Conservation (phyloP, 345 rosid genomes). For the Aquilaria malaccensis region DNA sequence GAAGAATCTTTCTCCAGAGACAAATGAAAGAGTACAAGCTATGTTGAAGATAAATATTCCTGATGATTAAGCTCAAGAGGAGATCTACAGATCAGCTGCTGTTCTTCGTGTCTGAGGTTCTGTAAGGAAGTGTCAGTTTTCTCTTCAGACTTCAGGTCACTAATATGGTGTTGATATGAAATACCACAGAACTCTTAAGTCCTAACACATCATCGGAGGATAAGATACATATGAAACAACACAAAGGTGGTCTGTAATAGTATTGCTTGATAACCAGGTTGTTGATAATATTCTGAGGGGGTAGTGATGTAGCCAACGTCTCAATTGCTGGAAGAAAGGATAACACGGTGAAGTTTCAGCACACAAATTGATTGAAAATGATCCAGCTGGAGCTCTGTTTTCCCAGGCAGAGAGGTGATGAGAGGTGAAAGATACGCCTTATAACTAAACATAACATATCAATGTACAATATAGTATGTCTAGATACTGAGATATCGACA, state of each 20-base stretch:
- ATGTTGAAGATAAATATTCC: conserved; percentile 34
- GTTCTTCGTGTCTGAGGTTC: background rate
- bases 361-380: background rate
- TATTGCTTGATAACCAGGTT: background rate
- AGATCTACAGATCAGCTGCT: background rate
- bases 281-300: conserved; percentile 3
- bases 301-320: background rate
- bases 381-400: conserved; percentile 1
- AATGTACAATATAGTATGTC: background rate
- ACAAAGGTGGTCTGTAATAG: background rate
- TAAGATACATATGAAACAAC: background rate
- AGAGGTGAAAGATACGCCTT: conserved; percentile 10
- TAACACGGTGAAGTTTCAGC: background rate
- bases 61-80: conserved; percentile 5
- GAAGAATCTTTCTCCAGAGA: conserved; percentile 50
- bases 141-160: background rate
- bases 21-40: conserved; percentile 35
- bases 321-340: background rate
- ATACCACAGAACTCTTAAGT: background rate
- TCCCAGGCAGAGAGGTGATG: background rate
- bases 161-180: background rate
- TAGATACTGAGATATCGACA: conserved; percentile 6
- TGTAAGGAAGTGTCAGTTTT: conserved; percentile 2
- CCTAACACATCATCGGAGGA: background rate
- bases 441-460: background rate